Percentiles rank a stretch among this genome's conserved stretches.
Evolutionary conservation across 208 protist species (phyloP).

Genomic region (Acanthamoeba royreba): DNA sequence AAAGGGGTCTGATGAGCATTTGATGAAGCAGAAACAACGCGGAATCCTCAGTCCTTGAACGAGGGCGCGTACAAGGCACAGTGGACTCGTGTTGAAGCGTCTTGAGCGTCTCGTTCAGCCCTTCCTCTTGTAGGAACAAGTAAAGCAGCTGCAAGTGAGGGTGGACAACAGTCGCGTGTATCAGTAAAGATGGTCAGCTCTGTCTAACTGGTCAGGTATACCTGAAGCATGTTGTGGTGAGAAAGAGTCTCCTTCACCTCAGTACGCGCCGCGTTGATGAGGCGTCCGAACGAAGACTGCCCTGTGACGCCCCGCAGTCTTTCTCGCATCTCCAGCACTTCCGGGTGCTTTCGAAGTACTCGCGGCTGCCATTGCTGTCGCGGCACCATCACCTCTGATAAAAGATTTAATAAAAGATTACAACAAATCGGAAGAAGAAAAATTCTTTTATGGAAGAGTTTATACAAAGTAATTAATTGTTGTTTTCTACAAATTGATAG

Average conservation of each 20-base stretch:
- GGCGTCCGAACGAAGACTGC: background rate
- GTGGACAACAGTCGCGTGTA: background rate
- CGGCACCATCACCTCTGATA: background rate
- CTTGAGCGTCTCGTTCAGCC: background rate
- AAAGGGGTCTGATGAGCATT: too few relatives aligned
- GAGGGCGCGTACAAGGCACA: background rate
- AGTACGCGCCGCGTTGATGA: background rate
- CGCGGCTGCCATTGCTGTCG: background rate
- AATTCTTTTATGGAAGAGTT: too few relatives aligned
- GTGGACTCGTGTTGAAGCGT: background rate
- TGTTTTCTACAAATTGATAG: too few relatives aligned
- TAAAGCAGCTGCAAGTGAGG: background rate
- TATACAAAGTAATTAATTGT: too few relatives aligned
- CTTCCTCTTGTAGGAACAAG: background rate
- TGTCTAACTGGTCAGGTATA: background rate
- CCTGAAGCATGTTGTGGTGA: background rate
- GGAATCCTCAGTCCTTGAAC: too few relatives aligned
- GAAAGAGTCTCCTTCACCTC: conserved; percentile 39
- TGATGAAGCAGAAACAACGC: too few relatives aligned
- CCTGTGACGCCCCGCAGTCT: background rate
- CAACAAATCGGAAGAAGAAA: too few relatives aligned
- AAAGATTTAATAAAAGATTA: too few relatives aligned
- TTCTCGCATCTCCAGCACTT: background rate
- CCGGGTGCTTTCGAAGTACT: background rate
- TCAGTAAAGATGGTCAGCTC: background rate